Evolutionary conservation across 1,139 yeast species (phyloP), one percentile per base, ranked within the genome.

Genomic region (Meyerozyma smithsonii): DNA sequence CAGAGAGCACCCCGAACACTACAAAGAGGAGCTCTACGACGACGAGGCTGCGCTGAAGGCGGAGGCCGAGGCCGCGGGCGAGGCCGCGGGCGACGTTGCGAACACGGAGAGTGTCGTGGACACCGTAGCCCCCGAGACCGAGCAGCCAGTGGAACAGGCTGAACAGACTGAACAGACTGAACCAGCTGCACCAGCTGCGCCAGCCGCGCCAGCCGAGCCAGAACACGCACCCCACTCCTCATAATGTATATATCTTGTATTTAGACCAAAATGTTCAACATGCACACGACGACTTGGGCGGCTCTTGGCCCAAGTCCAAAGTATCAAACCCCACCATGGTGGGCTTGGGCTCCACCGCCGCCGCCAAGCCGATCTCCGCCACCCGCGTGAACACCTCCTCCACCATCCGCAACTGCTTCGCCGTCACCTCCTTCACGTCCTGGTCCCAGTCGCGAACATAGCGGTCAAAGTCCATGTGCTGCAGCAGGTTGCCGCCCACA

Each of bases 1-100:
- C 79, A 84, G 92, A 69, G 71, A 77, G 59, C 79, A 92, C 64
- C 98, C 98, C 28, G 98, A 94, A 46, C 84, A 87, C 44, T 94
- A 94, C 64, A 86, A 90, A 48, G 97, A 90, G 57, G 96, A 89
- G 63, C 74, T 90, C 52, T 79, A 84, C 59, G 92, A 82, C 40
- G 94, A 83, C 45, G 92, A 76, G 34, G 79, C 73, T 37, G 42
- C 36, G 23, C 43, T 42, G 28, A 39, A 36, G n/a, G 28, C 36
- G 3, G 32, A 37, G 23, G 16, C 37, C 37, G 16, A 38, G 35
- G 30, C 32, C n/a, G 26, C 24, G 16, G 35, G 8, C 5, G 28
- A 34, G 17, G 14, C 17, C 30, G 21, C 48, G 45, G 49, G 41
- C 30, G 44, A 39, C 24, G 45, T 38, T 28, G 49, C 39, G 20